Conservation (phyloP, 2,329 filamentous ascomycete species). For the Exophiala calicioides region DNA sequence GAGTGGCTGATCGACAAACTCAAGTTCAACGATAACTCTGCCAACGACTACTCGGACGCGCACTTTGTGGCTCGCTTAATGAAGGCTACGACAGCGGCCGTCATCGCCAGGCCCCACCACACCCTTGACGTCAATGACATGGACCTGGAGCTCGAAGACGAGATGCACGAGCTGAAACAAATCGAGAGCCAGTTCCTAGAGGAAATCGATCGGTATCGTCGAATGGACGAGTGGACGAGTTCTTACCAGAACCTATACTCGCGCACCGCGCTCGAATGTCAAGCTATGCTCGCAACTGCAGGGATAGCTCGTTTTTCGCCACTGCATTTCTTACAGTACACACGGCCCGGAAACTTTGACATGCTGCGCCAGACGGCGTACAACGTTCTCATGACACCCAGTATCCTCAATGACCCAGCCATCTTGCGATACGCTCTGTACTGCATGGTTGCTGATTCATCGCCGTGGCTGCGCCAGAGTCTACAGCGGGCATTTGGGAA, state of each 20-base stretch:
- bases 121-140: constrained; percentile 43
- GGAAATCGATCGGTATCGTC: constrained; percentile 63
- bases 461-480: constrained; percentile 58
- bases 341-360: constrained; percentile 60
- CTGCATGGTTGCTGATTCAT: constrained; percentile 58
- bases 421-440: constrained; percentile 60
- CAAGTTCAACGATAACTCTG: constrained; percentile 90
- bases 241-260: constrained; percentile 67
- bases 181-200: constrained; percentile 60
- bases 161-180: constrained; percentile 54
- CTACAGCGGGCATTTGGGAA: constrained; percentile 56
- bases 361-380: constrained; percentile 62
- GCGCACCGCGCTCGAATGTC: constrained; percentile 61
- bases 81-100: constrained; percentile 58
- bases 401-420: constrained; percentile 52
- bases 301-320: constrained; percentile 55
- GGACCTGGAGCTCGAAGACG: constrained; percentile 48
- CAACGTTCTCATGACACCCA: constrained; percentile 57
- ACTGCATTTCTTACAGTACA: constrained; percentile 63
- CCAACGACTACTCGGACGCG: constrained; percentile 85
- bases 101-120: constrained; percentile 48
- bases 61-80: constrained; percentile 85
- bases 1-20: constrained; percentile 86
- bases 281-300: constrained; percentile 56
- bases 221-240: constrained; percentile 67